These are phyloP conservation scores for Phytophthora palmivora DNA, from an alignment of 352 stramenopile species.

Conservation along the genomic window DNA sequence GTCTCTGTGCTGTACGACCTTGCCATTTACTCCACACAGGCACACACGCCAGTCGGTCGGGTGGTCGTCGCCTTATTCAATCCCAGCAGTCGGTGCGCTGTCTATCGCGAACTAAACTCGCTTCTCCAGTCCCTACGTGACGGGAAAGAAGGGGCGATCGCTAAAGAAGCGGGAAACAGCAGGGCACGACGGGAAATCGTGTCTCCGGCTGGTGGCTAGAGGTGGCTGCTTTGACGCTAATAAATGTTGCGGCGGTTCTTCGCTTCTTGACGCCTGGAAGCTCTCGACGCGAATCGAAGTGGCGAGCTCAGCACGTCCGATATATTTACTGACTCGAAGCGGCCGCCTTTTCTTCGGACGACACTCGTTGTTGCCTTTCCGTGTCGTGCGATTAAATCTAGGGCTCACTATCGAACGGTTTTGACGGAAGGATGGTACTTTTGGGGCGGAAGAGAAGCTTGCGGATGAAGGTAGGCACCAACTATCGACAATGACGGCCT, in stretches of 20 bases:
- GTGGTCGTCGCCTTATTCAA: slow-evolving; percentile 26
- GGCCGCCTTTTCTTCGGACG: too few relatives aligned
- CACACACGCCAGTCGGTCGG: slow-evolving; percentile 19
- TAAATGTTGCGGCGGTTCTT: slow-evolving; percentile 4
- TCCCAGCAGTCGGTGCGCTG: slow-evolving; percentile 31
- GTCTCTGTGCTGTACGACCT: slow-evolving; percentile 41
- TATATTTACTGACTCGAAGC: slow-evolving; percentile 8
- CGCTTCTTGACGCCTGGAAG: not conserved
- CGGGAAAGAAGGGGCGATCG: slow-evolving; percentile 39
- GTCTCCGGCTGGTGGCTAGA: slow-evolving; percentile 10
- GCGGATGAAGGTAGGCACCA: not conserved
- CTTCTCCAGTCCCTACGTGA: slow-evolving; percentile 13
- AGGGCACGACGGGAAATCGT: slow-evolving; percentile 19
- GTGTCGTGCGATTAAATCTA: too few relatives aligned
- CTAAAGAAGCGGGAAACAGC: slow-evolving; percentile 30
- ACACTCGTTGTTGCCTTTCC: too few relatives aligned
- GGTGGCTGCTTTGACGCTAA: not conserved
- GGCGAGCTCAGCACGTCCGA: not conserved
- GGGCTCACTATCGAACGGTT: too few relatives aligned
- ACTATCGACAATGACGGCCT: not conserved
- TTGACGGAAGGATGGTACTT: not conserved
- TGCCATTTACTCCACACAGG: slow-evolving; percentile 29
- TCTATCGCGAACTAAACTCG: slow-evolving; percentile 30
- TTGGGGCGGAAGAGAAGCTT: not conserved
- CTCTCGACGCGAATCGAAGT: slow-evolving; percentile 3